Evolutionary conservation across 2,329 filamentous ascomycete genomes (phyloP).

Genomic region (Raffaelea arxii): DNA sequence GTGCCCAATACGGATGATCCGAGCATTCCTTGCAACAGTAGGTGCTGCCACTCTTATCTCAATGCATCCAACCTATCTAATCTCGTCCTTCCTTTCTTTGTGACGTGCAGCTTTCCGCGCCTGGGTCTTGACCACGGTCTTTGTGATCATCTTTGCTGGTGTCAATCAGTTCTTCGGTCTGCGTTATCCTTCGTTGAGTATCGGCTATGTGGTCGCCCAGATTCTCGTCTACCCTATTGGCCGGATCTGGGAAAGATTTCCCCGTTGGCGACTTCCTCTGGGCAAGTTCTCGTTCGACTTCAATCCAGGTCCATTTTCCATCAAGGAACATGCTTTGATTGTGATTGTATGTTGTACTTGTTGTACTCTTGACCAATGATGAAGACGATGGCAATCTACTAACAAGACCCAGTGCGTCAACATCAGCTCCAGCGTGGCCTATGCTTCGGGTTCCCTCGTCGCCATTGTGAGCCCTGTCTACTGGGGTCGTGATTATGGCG

Average conservation of each 20-base stretch:
- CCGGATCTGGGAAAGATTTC: constrained; percentile 41
- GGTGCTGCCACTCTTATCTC: background rate
- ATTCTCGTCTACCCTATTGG: constrained; percentile 47
- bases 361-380: background rate
- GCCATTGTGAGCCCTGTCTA: constrained; percentile 8
- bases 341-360: constrained; percentile 24
- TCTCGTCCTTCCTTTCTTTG: background rate
- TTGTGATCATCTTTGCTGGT: constrained; percentile 8
- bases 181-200: constrained; percentile 37
- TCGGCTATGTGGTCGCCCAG: constrained; percentile 47
- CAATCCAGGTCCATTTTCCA: constrained; percentile 47
- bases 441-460: constrained; percentile 7
- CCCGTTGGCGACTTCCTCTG: constrained; percentile 33
- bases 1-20: constrained; percentile 10
- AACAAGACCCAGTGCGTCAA: constrained; percentile 5
- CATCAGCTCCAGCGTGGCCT: constrained; percentile 6
- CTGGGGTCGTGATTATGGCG: constrained; percentile 8
- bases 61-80: background rate
- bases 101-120: constrained; percentile 4
- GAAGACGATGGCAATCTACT: background rate
- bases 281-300: constrained; percentile 29
- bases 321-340: constrained; percentile 51
- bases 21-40: constrained; percentile 7
- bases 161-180: constrained; percentile 10
- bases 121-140: constrained; percentile 8